Percentiles rank a stretch among this genome's conserved stretches.
Evolutionary conservation across 805 yeast genomes (phyloP).

Genomic region (Cephaloascus fragrans): DNA sequence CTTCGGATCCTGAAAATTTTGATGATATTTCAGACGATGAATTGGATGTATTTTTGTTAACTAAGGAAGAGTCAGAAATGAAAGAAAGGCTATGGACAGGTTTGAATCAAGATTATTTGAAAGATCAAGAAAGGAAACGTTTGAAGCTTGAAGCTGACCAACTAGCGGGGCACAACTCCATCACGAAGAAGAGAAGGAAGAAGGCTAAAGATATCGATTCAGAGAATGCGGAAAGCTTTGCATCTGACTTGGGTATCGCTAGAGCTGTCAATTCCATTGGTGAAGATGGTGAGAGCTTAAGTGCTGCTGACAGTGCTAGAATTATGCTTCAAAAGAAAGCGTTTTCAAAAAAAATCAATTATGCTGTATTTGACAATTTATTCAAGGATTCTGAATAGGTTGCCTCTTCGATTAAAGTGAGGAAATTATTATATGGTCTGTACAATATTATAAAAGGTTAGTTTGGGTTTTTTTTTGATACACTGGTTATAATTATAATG

Average conservation of each 20-base stretch:
- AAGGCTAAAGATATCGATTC: conserved; percentile 16
- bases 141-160: conserved; percentile 81
- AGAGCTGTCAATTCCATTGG: conserved; percentile 35
- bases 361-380: conserved; percentile 61
- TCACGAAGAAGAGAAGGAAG: conserved; percentile 40
- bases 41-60: conserved; percentile 47
- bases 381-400: too few species aligned
- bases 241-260: conserved; percentile 20
- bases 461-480: too few species aligned
- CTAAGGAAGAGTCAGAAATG: conserved; percentile 57
- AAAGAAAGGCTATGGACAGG: conserved; percentile 89
- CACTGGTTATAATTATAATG: too few species aligned
- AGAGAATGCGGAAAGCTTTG: conserved; percentile 15
- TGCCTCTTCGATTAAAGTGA: too few species aligned
- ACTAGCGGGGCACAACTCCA: conserved; percentile 61
- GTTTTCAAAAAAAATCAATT: conserved; percentile 84
- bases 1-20: conserved; percentile 52
- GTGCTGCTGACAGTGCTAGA: conserved; percentile 76
- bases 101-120: conserved; percentile 72
- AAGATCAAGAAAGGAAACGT: conserved; percentile 78
- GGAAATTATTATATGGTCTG: too few species aligned
- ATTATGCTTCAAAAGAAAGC: conserved; percentile 66
- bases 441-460: too few species aligned
- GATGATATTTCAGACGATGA: conserved; percentile 84
- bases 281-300: conserved; percentile 31